Evolutionary conservation across 164 flowering plant species (phyloP), one percentile per base, ranked within the genome.

Genomic region (Vitis riparia): DNA sequence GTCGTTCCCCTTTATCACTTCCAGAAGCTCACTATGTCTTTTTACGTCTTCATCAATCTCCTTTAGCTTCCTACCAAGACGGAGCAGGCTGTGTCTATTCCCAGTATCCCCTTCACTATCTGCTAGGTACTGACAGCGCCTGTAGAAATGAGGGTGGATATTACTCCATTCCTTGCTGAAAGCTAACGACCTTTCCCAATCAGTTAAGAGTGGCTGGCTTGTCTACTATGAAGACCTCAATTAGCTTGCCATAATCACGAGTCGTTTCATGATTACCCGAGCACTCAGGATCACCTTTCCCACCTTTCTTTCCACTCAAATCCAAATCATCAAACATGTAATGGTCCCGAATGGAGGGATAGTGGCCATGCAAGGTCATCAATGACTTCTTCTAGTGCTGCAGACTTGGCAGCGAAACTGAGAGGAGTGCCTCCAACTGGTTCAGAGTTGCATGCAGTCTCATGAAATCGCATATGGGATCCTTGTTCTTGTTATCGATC

Each of bases 21-120:
- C 79, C 74, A 96, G 86, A 75, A 92, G 97, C 70, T 92, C 93
- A 77, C 86, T 81, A 75, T 94, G 97, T 74, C 94, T 88, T 75
- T 86, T 89, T 72, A 91, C 85, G 78, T 94, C 98, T 48, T 88
- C 94, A 77, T 94, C 97, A 76, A 94, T 69, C 99, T 91, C 97
- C 82, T 86, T 94, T 37, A 92, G 79, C 80, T 90, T 94, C 78
- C 97, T 86, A 15, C 74, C 82, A 63, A 93, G 84, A 59, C 91
- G 75, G 51, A 85, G 90, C 48, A 96, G 73, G 73, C 81, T 82
- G 68, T 86, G 93, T 79, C 89, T 85, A 92, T 82, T 89, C 13
- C 76, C 93, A 68, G 89, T 91, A 76, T 96, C 87, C 15, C 68
- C 78, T 77, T 90, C 97, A 65, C 66, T 70, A 70, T 85, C 95